phyloP scores from a whole-genome alignment of 2,329 filamentous ascomycete species.

The Pseudopithomyces chartarum region DNA sequence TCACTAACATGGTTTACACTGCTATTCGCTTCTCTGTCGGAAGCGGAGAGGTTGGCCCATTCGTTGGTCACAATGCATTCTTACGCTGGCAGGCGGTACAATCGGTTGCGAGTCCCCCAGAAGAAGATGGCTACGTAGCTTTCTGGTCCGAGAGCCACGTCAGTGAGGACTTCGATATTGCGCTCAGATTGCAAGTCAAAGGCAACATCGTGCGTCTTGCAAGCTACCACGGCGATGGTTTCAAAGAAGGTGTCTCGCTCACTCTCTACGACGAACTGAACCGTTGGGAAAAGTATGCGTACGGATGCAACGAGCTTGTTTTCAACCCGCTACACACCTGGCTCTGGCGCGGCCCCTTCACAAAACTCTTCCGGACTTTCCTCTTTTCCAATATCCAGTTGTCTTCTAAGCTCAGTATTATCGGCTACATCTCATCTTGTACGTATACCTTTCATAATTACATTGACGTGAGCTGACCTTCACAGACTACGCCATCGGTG shows the following conservation, averaged over 20 bases:
- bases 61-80: constrained; percentile 77
- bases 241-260: constrained; percentile 74
- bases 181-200: constrained; percentile 69
- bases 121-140: constrained; percentile 62
- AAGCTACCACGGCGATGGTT: constrained; percentile 69
- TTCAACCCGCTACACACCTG: constrained; percentile 69
- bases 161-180: constrained; percentile 77
- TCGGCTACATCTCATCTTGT: constrained; percentile 69
- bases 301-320: constrained; percentile 72
- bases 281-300: constrained; percentile 72
- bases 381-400: constrained; percentile 64
- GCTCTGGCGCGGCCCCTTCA: constrained; percentile 66
- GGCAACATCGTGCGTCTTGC: constrained; percentile 72
- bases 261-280: constrained; percentile 73
- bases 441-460: neutral
- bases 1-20: constrained; percentile 76
- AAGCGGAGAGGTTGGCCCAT: constrained; percentile 72
- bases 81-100: constrained; percentile 70
- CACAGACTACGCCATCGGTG: constrained; percentile 66
- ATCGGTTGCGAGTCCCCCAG: constrained; percentile 53
- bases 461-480: neutral
- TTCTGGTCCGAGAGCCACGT: constrained; percentile 79
- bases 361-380: constrained; percentile 65
- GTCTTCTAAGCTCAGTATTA: constrained; percentile 70
- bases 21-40: constrained; percentile 71